Evolutionary conservation across 2,329 filamentous ascomycete species (phyloP), one percentile per base, ranked within the genome.

Genomic region (Trichoderma koningiopsis): DNA sequence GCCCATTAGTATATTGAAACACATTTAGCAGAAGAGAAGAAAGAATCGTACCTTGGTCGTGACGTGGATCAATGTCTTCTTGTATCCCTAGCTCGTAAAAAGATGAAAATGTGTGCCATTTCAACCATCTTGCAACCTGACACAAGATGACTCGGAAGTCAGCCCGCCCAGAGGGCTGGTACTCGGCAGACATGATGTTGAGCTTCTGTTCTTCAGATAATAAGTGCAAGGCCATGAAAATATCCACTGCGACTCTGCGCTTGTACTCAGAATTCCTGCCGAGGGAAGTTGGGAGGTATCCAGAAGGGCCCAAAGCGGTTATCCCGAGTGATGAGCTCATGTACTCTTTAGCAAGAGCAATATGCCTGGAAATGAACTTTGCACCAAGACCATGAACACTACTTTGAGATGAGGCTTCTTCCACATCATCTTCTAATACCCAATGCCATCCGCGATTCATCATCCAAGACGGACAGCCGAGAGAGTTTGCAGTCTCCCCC

Each of bases 181-280:
- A 80, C 62, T 85, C 83, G 0, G 83, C 80, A 0, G 79, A 79
- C 71, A 84, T 83, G 5, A 90, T 86, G 71, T 92, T 88, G 1
- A 99, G 86, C 76, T 97, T 98, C 71, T 92, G 86, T 77, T 99
- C 96, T 78, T 99, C 95, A 0, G 92, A 86, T n/a, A 97, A 83
- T 3, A 98, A 83, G 80, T 99, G 96, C 14, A 99, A 83, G 0
- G 88, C 91, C 72, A 96, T 83, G 47, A 95, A 86, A 63, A 92
- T 84, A 75, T 92, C 87, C 76, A 91, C 82, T 40, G 91, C 85
- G 67, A 89, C 81, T 75, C 84, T 89, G 68, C 86, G 84, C 55
- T 89, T 86, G 61, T 84, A 83, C 68, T 88, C 87, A 47, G 86
- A 82, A 67, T 83, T 86, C 63, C 85, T 81, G 60, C 79, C 79